Conservation (phyloP, 495 filamentous ascomycete genomes). For the Aspergillus saccharolyticus region DNA sequence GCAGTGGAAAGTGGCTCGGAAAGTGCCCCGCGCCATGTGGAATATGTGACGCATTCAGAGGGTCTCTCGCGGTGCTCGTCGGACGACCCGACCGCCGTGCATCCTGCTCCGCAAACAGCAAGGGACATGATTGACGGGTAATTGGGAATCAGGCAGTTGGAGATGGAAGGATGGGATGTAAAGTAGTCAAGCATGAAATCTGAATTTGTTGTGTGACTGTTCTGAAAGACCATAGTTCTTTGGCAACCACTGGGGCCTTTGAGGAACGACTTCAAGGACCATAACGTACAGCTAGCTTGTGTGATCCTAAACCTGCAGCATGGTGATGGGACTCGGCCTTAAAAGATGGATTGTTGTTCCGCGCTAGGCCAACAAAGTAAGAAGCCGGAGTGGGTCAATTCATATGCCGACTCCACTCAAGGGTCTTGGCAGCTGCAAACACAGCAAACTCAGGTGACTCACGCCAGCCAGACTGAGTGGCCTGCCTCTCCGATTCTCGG, state of each 20-base stretch:
- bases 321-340: no score
- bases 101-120: neutral
- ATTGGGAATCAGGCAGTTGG: no score
- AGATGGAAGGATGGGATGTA: no score
- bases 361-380: no score
- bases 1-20: neutral
- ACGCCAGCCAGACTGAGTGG: neutral
- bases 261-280: neutral
- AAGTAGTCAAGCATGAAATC: neutral
- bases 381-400: no score
- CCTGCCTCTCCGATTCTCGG: neutral
- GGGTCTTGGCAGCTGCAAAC: no score
- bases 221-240: no score
- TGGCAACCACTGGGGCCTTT: no score
- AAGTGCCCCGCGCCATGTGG: neutral
- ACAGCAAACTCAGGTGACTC: neutral
- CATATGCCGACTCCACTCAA: neutral
- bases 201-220: no score
- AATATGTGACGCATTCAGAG: constrained; percentile 3
- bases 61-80: neutral
- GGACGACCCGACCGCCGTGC: neutral
- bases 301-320: no score
- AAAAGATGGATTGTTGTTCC: no score
- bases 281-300: no score
- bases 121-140: neutral